A percentile compares a stretch with the other conserved stretches of the same genome.
Evolutionary conservation across 2,329 filamentous ascomycete genomes (phyloP).

Genomic region (Hypoxylon sp.): DNA sequence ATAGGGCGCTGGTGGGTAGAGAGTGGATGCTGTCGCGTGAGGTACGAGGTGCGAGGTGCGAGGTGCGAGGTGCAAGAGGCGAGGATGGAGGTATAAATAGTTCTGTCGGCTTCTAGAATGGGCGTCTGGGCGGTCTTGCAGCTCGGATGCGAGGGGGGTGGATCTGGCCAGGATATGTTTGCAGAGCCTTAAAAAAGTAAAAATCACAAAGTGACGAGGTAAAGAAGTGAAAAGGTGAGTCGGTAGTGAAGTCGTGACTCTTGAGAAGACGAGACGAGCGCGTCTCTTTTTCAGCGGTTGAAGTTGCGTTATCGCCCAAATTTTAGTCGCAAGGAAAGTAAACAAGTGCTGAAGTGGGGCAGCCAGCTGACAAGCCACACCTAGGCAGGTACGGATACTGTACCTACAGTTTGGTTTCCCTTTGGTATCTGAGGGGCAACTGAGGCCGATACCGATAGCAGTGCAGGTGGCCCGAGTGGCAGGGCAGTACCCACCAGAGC

Average conservation of each 20-base stretch:
- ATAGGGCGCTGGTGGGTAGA: background rate
- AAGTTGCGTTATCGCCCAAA: slow-evolving; percentile 35
- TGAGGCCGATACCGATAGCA: slow-evolving; percentile 12
- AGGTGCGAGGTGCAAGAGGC: too few species aligned
- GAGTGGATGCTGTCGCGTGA: slow-evolving; percentile 32
- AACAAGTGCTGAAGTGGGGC: slow-evolving; percentile 35
- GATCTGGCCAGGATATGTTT: slow-evolving; percentile 16
- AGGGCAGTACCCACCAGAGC: too few species aligned
- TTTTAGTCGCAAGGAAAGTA: slow-evolving; percentile 32
- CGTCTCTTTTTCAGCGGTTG: slow-evolving; percentile 29
- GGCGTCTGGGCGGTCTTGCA: slow-evolving; percentile 8
- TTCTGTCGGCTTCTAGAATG: slow-evolving; percentile 17
- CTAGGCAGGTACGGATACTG: too few species aligned
- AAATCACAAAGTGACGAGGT: background rate
- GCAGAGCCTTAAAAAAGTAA: background rate
- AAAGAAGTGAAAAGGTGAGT: slow-evolving; percentile 17
- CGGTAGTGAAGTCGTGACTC: slow-evolving; percentile 10
- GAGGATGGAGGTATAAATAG: slow-evolving; percentile 9
- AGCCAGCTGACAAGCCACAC: slow-evolving; percentile 23
- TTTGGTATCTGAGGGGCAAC: slow-evolving; percentile 28
- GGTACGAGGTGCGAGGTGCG: background rate
- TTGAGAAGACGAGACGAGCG: slow-evolving; percentile 14
- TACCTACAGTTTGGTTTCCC: background rate
- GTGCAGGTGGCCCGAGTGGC: background rate
- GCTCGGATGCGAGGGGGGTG: slow-evolving; percentile 16